Evolutionary conservation across 768 basidiomycete genomes (phyloP), one percentile per base, ranked within the genome.

Genomic region (Lenzites betulinus): DNA sequence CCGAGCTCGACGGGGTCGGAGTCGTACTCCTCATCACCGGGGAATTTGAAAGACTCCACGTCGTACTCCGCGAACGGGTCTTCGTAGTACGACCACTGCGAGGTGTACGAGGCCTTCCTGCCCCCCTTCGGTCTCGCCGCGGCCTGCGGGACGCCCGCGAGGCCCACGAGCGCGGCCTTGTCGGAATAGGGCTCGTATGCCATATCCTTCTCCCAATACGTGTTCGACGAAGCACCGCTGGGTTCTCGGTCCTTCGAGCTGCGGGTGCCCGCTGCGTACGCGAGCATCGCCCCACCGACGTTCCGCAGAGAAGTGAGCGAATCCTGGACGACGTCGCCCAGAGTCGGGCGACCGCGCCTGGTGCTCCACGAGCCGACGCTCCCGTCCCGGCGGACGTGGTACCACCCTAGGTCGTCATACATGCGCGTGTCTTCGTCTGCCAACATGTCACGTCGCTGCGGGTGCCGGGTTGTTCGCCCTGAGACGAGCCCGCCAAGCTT

Each of bases 371-470:
- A 68, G 0, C 66, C 64, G 22, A 65, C 50, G 56, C 73, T 74
- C 16, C 65, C 64, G 9, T 71, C 68, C 18, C 69, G 58, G 28
- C 66, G 63, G 2, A 70, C 60, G 42, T 26, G 51, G 30, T 52
- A 59, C 71, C 65, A 70, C 2, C 60, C 43, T n/a, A 66, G 63
- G 47, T 58, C 53, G 38, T 60, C 66, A 52, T 88, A 84, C 16
- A 83, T 80, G 9, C 79, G 77, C 2, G 79, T 77, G 66, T 92
- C 90, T 71, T 92, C 90, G 55, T 93, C 89, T 3, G 84, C 88
- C 35, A 92, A 80, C 82, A 92, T 91, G 69, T 92, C 89, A 30
- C 81, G 79, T 30, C 90, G 79, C 54, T 77, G 64, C 13, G 58
- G 58, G 18, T 64, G 48, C 66, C 25, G 49, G 4, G 59, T 28